These are phyloP conservation scores for Chytriomyces hyalinus DNA, from an alignment of 192 early-diverging fungal genomes.

Conservation along the genomic window DNA sequence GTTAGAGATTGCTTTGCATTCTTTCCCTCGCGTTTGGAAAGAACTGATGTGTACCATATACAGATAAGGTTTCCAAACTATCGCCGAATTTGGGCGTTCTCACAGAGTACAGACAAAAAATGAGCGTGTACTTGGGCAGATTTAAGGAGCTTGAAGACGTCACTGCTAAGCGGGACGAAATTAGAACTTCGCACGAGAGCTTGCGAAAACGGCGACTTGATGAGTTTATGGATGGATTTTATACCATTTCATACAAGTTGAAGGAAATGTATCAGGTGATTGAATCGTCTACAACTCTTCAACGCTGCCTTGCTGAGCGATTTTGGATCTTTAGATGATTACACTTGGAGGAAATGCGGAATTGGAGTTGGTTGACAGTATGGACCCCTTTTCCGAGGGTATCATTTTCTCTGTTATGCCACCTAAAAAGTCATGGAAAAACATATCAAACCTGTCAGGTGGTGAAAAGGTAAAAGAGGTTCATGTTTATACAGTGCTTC, in stretches of 20 bases:
- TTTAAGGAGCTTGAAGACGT: slow-evolving; percentile 77
- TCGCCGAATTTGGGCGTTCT: slow-evolving; percentile 89
- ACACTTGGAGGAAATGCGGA: slow-evolving; percentile 98
- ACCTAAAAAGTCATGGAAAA: slow-evolving; percentile 99
- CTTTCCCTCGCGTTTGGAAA: slow-evolving; percentile 44
- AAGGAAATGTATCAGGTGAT: slow-evolving; percentile 99
- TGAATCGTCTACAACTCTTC: background rate
- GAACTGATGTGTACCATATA: slow-evolving; percentile 24
- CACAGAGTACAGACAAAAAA: slow-evolving; percentile 81
- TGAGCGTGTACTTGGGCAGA: slow-evolving; percentile 73
- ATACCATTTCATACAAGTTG: slow-evolving; percentile 86
- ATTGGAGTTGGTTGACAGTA: slow-evolving; percentile 92
- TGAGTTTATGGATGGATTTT: slow-evolving; percentile 97
- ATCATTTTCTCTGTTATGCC: slow-evolving; percentile 99
- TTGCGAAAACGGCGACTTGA: slow-evolving; percentile 79
- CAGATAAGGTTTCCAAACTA: slow-evolving; percentile 54
- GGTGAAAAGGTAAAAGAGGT: slow-evolving; percentile 88
- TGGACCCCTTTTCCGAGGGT: slow-evolving; percentile 99
- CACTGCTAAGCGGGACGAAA: slow-evolving; percentile 73
- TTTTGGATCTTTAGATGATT: slow-evolving; percentile 74
- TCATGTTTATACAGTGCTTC: slow-evolving; percentile 2
- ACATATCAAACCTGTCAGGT: slow-evolving; percentile 98
- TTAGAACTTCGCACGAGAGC: slow-evolving; percentile 75
- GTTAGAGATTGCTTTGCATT: slow-evolving; percentile 41
- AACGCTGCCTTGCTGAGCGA: background rate